Evolutionary conservation across 805 yeast genomes (phyloP).

Genomic region (Nakazawaea ishiwadae): DNA sequence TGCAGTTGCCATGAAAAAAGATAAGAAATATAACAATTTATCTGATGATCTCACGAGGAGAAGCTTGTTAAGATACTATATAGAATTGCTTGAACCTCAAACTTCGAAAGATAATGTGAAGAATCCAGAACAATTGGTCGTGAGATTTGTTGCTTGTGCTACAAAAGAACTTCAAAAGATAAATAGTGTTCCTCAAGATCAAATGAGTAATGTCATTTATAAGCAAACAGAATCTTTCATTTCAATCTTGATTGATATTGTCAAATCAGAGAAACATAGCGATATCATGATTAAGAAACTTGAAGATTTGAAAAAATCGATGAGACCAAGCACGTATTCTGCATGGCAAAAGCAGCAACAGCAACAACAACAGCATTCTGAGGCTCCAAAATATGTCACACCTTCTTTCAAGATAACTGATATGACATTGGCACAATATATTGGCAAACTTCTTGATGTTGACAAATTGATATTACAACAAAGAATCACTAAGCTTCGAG

Average conservation of each 20-base stretch:
- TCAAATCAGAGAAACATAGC: conserved; percentile 31
- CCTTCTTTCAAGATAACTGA: conserved; percentile 54
- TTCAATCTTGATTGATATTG: conserved; percentile 29
- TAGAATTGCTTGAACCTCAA: conserved; percentile 47
- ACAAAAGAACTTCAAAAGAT: conserved; percentile 46
- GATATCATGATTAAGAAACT: conserved; percentile 39
- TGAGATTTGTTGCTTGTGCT: conserved; percentile 48
- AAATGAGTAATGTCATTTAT: conserved; percentile 20
- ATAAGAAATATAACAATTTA: conserved; percentile 15
- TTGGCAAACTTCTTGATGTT: conserved; percentile 45
- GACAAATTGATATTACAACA: conserved; percentile 47
- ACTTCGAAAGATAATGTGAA: conserved; percentile 25
- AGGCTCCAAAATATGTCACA: conserved; percentile 22
- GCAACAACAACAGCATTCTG: neutral
- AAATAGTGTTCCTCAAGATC: conserved; percentile 17
- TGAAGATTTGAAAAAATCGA: conserved; percentile 32
- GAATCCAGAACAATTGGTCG: conserved; percentile 42
- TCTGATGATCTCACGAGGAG: conserved; percentile 49
- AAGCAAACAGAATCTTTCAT: conserved; percentile 26
- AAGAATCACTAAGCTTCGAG: conserved; percentile 42
- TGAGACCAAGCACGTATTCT: conserved; percentile 19
- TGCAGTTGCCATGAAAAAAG: conserved; percentile 41
- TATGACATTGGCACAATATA: conserved; percentile 45
- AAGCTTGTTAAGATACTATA: conserved; percentile 58
- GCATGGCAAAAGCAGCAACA: conserved; percentile 17